Conservation (phyloP, 2,329 filamentous ascomycete genomes). For the Phialophora chinensis region DNA sequence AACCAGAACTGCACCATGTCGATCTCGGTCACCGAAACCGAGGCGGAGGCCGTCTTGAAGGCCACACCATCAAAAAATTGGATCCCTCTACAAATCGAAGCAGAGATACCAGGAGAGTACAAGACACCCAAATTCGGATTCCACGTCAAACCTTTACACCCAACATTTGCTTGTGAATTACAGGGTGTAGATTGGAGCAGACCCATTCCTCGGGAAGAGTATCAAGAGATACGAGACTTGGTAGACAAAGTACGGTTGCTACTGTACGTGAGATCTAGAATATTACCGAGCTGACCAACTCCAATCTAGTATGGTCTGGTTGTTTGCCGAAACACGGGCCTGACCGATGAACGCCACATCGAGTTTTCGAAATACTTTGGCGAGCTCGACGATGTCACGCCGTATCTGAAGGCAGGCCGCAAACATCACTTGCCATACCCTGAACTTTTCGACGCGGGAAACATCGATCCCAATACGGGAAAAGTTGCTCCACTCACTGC, state of each 20-base stretch:
- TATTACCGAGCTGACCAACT: background rate
- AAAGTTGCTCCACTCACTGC: background rate
- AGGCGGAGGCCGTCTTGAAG: background rate
- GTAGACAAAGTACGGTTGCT: conserved; percentile 1
- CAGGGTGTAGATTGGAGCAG: background rate
- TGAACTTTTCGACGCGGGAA: conserved; percentile 7
- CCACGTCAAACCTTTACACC: conserved; percentile 1
- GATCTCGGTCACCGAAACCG: background rate
- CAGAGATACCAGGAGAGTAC: background rate
- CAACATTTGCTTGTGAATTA: conserved; percentile 3
- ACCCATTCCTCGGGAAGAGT: background rate
- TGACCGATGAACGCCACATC: conserved; percentile 5
- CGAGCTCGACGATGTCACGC: conserved; percentile 11
- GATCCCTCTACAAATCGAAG: background rate
- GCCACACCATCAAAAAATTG: background rate
- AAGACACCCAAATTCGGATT: background rate
- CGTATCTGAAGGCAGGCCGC: conserved; percentile 2
- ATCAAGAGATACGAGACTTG: background rate
- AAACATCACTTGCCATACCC: background rate
- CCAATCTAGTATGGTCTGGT: conserved; percentile 3
- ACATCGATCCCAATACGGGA: conserved; percentile 1
- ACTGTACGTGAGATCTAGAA: too few species aligned
- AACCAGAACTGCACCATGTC: background rate
- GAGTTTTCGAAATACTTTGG: conserved; percentile 1
- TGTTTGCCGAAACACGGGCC: background rate